Percentiles rank a stretch among this genome's conserved stretches.
phyloP scores from a whole-genome alignment of 129 eudicot species.

The Lactuca saligna region DNA sequence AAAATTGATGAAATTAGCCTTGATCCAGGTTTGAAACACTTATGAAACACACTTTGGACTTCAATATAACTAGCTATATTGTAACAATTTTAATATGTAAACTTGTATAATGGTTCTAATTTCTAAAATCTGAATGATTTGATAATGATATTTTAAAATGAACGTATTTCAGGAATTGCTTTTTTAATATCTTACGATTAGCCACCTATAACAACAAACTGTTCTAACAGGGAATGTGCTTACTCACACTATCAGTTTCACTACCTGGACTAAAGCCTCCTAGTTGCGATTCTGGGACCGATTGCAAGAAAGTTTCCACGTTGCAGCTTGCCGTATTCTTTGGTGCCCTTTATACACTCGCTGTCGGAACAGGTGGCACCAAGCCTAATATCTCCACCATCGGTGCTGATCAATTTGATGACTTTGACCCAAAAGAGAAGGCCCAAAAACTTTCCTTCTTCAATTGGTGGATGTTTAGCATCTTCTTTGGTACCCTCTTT shows the following conservation, averaged over 20 bases:
- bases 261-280: constrained; percentile 57
- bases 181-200: too few species aligned
- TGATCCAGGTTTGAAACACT: too few species aligned
- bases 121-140: too few species aligned
- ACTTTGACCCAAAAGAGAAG: constrained; percentile 53
- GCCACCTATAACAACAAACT: too few species aligned
- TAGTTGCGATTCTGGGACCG: constrained; percentile 29
- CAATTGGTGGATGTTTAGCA: constrained; percentile 69
- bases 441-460: constrained; percentile 51
- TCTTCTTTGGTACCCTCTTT: constrained; percentile 48
- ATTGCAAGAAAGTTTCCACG: constrained; percentile 42
- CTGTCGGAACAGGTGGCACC: constrained; percentile 57
- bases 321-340: constrained; percentile 39
- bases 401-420: constrained; percentile 68
- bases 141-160: too few species aligned
- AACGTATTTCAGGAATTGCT: too few species aligned
- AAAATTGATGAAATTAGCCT: too few species aligned
- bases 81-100: too few species aligned
- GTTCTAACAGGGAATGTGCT: constrained; percentile 38
- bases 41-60: too few species aligned
- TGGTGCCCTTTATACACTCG: constrained; percentile 47
- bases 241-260: constrained; percentile 52
- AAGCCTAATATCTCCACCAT: constrained; percentile 59
- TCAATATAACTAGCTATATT: too few species aligned
- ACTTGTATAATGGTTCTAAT: too few species aligned